A percentile compares a stretch with the other conserved stretches of the same genome.
These are phyloP conservation scores for Vitis hybrid DNA, from an alignment of 177 flowering plant genomes.

Conservation along the genomic window DNA sequence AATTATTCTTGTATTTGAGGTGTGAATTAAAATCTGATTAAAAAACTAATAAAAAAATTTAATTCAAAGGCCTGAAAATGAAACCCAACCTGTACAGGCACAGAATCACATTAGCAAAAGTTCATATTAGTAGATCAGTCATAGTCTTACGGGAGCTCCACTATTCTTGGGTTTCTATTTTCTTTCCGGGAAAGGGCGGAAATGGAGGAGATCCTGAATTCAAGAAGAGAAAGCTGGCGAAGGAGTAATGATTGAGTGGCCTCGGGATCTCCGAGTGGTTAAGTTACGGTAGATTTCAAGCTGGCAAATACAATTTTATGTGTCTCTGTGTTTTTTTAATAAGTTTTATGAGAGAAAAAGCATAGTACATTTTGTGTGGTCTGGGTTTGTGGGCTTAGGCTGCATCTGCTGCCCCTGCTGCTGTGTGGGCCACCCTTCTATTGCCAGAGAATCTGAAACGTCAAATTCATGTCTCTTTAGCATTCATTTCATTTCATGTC, in stretches of 20 bases:
- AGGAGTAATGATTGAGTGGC: conserved; percentile 12
- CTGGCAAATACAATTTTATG: conserved; percentile 9
- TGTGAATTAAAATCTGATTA: no score
- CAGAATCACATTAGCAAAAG: no score
- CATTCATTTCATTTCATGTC: conserved; percentile 42
- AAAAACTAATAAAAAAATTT: no score
- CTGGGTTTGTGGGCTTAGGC: neutral
- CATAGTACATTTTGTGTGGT: conserved; percentile 2
- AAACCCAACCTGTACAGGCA: no score
- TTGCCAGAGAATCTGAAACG: conserved; percentile 59
- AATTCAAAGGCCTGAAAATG: no score
- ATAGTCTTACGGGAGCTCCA: no score
- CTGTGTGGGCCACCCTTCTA: neutral
- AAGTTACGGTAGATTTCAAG: conserved; percentile 15
- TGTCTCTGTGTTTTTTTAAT: neutral
- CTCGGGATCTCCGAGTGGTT: conserved; percentile 25
- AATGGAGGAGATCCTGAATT: neutral
- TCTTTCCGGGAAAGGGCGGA: neutral
- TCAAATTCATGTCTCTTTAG: conserved; percentile 46
- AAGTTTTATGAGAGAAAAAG: neutral
- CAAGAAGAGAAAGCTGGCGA: neutral
- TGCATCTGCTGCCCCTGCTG: conserved; percentile 11
- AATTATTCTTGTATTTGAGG: no score
- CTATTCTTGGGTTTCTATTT: no score
- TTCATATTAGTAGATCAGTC: no score